Evolutionary conservation across 164 flowering plant genomes (phyloP), one percentile per base, ranked within the genome.

Genomic region (Brasenia schreberi): DNA sequence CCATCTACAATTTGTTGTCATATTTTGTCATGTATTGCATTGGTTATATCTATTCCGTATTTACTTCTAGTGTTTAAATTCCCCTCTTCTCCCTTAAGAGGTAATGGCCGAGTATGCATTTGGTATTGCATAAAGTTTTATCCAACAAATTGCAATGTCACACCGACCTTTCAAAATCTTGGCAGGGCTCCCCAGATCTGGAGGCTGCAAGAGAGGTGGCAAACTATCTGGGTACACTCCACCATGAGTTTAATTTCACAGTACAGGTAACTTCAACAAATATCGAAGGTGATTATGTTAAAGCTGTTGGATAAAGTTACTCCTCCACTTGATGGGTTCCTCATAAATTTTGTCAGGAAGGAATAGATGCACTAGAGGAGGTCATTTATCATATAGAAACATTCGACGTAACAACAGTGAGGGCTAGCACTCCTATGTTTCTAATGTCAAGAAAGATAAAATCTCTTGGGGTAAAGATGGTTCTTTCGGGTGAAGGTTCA

Each of bases 381-480:
- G 98, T 92, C 61, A 90, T 92, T 68, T 90, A 90, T 73, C 98
- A 92, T 69, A 72, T 87, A 67, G 98, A 92, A 78, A 90, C 98
- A n/a, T 92, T 85, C 78, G 98, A 92, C 75, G 98, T 92, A 77
- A 92, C 98, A 19, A 92, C 96, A 10, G 73, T 92, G 61, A 85
- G 98, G 76, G 98, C 98, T 56, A 92, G 98, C 75, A 92, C 98
- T n/a, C 98, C 98, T 4, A 92, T 92, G 98, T 92, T 92, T 83
- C 85, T 92, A 6, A 88, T 92, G 96, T 90, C 96, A 23, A 74
- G 98, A 62, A 92, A 92, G 77, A 92, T 92, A n/a, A 92, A 87
- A 77, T 90, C 98, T 18, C 78, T 90, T 77, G 98, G 98, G 18
- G 98, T 92, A 42, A 92, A 88, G 67, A 92, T 92, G 97, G 98